Evolutionary conservation across 2,329 filamentous ascomycete genomes (phyloP).

Genomic region (Thielaviopsis populi): DNA sequence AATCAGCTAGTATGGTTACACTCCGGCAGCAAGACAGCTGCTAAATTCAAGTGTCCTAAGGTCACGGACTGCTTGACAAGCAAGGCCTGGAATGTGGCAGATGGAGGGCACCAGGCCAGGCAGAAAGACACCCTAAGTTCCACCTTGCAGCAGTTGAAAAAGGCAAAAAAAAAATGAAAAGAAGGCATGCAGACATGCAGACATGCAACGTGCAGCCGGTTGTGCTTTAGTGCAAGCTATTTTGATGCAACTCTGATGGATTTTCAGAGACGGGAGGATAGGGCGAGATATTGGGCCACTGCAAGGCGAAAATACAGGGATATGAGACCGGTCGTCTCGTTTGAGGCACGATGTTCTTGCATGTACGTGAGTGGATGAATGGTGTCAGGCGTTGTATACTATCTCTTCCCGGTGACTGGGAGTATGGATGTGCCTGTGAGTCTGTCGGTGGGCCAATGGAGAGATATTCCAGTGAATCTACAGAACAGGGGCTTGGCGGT

Average conservation of each 20-base stretch:
- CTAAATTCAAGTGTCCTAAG: not conserved
- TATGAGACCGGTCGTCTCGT: not conserved
- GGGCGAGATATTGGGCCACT: not conserved
- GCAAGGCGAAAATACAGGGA: not conserved
- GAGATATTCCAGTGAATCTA: not conserved
- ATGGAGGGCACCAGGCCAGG: not conserved
- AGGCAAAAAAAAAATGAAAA: not conserved
- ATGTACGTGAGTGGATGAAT: not conserved
- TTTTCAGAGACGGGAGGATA: not conserved
- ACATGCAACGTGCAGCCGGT: not conserved
- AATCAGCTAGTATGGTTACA: not conserved
- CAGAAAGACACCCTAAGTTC: not conserved
- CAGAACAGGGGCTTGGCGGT: not conserved
- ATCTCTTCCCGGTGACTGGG: not conserved
- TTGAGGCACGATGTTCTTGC: not conserved
- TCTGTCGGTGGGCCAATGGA: not conserved
- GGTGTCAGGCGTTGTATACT: not conserved
- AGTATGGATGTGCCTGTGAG: not conserved
- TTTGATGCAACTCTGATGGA: not conserved
- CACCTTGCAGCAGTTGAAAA: not conserved
- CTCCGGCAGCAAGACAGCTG: not conserved
- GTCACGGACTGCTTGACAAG: not conserved
- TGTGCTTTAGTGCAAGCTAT: not conserved
- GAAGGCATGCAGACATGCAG: too few relatives aligned
- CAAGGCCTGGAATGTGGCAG: not conserved